phyloP scores from a whole-genome alignment of 768 basidiomycete genomes.

The Boletus reticulatus region DNA sequence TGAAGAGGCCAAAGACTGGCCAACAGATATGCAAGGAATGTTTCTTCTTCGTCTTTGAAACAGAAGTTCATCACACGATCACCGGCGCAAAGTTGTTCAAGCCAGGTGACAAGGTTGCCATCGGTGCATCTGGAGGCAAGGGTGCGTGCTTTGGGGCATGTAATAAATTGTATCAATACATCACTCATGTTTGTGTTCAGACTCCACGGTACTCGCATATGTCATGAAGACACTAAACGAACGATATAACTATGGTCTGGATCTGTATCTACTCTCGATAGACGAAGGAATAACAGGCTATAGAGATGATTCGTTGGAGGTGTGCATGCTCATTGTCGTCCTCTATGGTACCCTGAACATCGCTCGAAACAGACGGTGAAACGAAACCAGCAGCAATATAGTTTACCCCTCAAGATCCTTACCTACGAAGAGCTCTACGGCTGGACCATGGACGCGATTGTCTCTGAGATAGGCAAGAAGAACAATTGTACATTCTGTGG shows the following conservation, averaged over 20 bases:
- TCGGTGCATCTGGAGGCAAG: slow-evolving; percentile 98
- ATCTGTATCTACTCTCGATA: slow-evolving; percentile 91
- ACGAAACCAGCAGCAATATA: slow-evolving; percentile 93
- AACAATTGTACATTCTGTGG: slow-evolving; percentile 99
- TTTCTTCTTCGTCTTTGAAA: slow-evolving; percentile 97
- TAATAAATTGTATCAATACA: not conserved
- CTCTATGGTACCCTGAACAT: slow-evolving; percentile 3
- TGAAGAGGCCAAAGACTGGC: slow-evolving; percentile 95
- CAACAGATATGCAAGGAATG: slow-evolving; percentile 97
- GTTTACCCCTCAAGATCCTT: slow-evolving; percentile 92
- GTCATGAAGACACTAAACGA: slow-evolving; percentile 96
- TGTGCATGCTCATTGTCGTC: slow-evolving; percentile 28
- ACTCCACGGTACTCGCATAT: slow-evolving; percentile 96
- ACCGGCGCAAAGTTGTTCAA: slow-evolving; percentile 79
- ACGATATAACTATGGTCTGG: slow-evolving; percentile 88
- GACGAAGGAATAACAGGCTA: slow-evolving; percentile 99
- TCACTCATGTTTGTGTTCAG: slow-evolving; percentile 39
- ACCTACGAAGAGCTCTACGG: slow-evolving; percentile 97
- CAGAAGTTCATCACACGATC: slow-evolving; percentile 97
- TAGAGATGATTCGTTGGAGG: slow-evolving; percentile 95
- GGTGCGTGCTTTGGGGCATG: slow-evolving; percentile 45
- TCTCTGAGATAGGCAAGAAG: slow-evolving; percentile 91
- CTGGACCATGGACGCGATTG: slow-evolving; percentile 99
- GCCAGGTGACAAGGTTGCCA: slow-evolving; percentile 89
- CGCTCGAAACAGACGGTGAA: slow-evolving; percentile 78